Percentiles rank a stretch among this genome's conserved stretches.
Conservation (phyloP, 495 filamentous ascomycete genomes). For the Talaromyces stipitatus region DNA sequence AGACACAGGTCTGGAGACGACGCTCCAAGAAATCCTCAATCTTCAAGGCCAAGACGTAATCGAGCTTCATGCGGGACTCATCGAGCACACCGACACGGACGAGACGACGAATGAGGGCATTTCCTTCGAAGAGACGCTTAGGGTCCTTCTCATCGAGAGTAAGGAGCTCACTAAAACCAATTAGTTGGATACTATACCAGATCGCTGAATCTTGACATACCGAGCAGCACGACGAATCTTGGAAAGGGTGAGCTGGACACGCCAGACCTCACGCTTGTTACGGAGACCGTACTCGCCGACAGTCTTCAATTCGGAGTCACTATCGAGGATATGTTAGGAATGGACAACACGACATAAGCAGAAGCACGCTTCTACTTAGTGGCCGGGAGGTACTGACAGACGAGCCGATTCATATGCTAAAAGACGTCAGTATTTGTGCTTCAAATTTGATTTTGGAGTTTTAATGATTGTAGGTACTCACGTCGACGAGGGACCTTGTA, state of each 20-base stretch:
- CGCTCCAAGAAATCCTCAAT: slow-evolving; percentile 99
- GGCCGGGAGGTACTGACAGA: slow-evolving; percentile 93
- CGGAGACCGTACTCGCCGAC: slow-evolving; percentile 98
- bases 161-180: slow-evolving; percentile 80
- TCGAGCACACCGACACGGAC: slow-evolving; percentile 99
- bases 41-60: slow-evolving; percentile 99
- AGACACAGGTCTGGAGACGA: slow-evolving; percentile 97
- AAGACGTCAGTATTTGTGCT: slow-evolving; percentile 21
- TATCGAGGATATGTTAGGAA: slow-evolving; percentile 43
- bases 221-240: slow-evolving; percentile 99
- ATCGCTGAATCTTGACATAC: slow-evolving; percentile 43
- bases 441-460: background rate
- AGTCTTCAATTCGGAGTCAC: slow-evolving; percentile 98
- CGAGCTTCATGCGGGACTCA: slow-evolving; percentile 99
- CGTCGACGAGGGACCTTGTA: slow-evolving; percentile 83
- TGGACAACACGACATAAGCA: slow-evolving; percentile 76
- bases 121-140: slow-evolving; percentile 99
- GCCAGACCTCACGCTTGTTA: slow-evolving; percentile 99
- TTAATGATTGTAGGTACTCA: slow-evolving; percentile 25
- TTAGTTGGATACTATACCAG: background rate
- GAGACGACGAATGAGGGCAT: slow-evolving; percentile 98
- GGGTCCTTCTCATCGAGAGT: slow-evolving; percentile 99
- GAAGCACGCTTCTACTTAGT: slow-evolving; percentile 97
- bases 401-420: slow-evolving; percentile 94
- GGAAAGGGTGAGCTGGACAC: slow-evolving; percentile 96